Evolutionary conservation across 306 rosid species (phyloP).

Genomic region (Dicorynia guianensis): DNA sequence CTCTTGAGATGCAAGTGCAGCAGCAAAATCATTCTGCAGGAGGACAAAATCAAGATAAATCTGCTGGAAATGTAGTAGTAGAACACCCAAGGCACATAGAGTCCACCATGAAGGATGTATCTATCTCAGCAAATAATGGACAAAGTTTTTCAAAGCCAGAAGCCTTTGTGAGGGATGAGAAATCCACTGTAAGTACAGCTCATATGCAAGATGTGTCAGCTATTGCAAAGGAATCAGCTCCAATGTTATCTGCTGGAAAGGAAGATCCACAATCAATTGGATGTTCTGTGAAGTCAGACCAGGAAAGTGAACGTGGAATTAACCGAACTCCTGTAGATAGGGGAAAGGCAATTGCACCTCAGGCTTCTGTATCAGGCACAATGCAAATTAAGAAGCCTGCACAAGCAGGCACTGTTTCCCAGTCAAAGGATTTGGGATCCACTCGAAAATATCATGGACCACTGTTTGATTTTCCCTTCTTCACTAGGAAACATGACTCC

Average conservation of each 20-base stretch:
- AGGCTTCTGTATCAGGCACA: conserved; percentile 69
- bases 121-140: conserved; percentile 56
- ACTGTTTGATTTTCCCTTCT: conserved; percentile 94
- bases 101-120: conserved; percentile 63
- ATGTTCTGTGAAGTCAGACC: conserved; percentile 67
- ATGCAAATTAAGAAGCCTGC: conserved; percentile 70
- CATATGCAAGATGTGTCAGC: conserved; percentile 59
- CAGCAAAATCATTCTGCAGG: conserved; percentile 63
- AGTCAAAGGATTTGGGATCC: conserved; percentile 72
- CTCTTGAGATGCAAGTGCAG: conserved; percentile 77
- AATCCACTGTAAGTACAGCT: conserved; percentile 52
- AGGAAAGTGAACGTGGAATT: conserved; percentile 65
- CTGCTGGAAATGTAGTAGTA: conserved; percentile 61
- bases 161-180: conserved; percentile 70
- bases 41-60: conserved; percentile 68
- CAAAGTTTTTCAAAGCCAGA: conserved; percentile 67
- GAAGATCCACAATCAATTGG: conserved; percentile 70
- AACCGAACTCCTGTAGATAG: conserved; percentile 63
- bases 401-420: conserved; percentile 64
- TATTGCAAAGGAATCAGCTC: conserved; percentile 65
- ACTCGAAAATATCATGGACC: conserved; percentile 96
- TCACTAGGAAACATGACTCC: conserved; percentile 94
- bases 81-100: conserved; percentile 63
- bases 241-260: conserved; percentile 61
- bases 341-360: conserved; percentile 84